Evolutionary conservation across 306 rosid genomes (phyloP).

Genomic region (Vigna radiata): DNA sequence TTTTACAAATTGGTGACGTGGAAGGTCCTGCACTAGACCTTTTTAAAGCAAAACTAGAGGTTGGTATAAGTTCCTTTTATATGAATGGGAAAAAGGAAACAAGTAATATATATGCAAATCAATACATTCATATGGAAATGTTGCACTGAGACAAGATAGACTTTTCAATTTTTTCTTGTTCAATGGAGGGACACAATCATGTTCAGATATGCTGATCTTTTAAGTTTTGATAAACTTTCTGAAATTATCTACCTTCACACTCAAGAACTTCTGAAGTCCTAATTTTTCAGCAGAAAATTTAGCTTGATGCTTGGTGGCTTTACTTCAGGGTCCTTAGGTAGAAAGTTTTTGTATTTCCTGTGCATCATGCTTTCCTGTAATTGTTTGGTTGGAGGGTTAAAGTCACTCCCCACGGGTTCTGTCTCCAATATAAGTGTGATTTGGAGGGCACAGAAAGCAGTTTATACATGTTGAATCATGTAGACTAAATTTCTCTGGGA

Average conservation of each 20-base stretch:
- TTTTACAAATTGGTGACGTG: constrained; percentile 90
- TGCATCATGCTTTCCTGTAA: constrained; percentile 10
- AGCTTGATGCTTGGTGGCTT: constrained; percentile 5
- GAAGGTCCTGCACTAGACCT: constrained; percentile 99
- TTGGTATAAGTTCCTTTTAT: constrained; percentile 48
- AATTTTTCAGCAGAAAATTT: background rate
- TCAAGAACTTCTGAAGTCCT: constrained; percentile 16
- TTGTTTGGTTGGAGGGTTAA: background rate
- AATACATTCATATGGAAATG: constrained; percentile 28
- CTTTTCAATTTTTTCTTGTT: constrained; percentile 33
- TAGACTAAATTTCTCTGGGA: background rate
- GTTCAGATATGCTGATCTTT: background rate
- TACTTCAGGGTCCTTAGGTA: background rate
- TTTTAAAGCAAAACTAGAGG: constrained; percentile 95
- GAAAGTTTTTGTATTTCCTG: constrained; percentile 5
- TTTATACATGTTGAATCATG: background rate
- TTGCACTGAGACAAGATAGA: constrained; percentile 28
- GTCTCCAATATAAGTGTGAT: background rate
- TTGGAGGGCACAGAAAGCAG: background rate
- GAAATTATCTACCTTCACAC: constrained; percentile 6
- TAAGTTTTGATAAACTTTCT: constrained; percentile 6
- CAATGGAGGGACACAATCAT: constrained; percentile 4
- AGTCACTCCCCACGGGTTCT: background rate
- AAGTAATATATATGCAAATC: constrained; percentile 3
- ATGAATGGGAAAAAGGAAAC: background rate